Evolutionary conservation across 75 land plant genomes (phyloP).

Genomic region (Adiantum capillusveneris): DNA sequence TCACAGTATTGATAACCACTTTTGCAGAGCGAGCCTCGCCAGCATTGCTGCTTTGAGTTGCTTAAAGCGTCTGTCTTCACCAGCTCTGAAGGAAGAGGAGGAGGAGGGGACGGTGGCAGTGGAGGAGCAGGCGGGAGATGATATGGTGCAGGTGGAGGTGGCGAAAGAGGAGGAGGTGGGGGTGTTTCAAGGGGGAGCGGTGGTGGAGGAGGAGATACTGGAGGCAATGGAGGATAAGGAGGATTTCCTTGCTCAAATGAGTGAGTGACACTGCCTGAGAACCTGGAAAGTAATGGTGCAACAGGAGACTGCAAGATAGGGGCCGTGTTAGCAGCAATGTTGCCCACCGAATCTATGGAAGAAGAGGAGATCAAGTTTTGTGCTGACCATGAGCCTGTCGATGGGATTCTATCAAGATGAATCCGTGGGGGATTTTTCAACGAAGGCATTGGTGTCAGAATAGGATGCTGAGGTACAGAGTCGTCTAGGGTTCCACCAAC

Average conservation of each 20-base stretch:
- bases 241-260: conserved; percentile 36
- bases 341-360: no score
- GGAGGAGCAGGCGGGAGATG: conserved; percentile 55
- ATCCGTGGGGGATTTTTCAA: no score
- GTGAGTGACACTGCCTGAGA: no score
- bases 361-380: no score
- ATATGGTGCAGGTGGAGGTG: conserved; percentile 41
- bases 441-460: no score
- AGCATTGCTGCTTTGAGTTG: conserved; percentile 23
- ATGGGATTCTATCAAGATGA: no score
- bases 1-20: conserved; percentile 87
- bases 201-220: conserved; percentile 42
- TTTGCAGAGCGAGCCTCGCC: conserved; percentile 81
- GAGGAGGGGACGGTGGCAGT: conserved; percentile 52
- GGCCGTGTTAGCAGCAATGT: no score
- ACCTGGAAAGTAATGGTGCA: no score
- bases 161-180: conserved; percentile 42
- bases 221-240: conserved; percentile 42
- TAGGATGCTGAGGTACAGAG: no score
- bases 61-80: conserved; percentile 15
- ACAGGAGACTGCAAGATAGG: no score
- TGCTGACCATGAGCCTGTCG: no score
- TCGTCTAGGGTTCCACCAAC: no score
- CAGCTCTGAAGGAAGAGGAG: conserved; percentile 22
- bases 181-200: conserved; percentile 40